These are phyloP conservation scores for Chaetomiaceae sp. DNA, from an alignment of 2,329 filamentous ascomycete genomes.

Conservation along the genomic window DNA sequence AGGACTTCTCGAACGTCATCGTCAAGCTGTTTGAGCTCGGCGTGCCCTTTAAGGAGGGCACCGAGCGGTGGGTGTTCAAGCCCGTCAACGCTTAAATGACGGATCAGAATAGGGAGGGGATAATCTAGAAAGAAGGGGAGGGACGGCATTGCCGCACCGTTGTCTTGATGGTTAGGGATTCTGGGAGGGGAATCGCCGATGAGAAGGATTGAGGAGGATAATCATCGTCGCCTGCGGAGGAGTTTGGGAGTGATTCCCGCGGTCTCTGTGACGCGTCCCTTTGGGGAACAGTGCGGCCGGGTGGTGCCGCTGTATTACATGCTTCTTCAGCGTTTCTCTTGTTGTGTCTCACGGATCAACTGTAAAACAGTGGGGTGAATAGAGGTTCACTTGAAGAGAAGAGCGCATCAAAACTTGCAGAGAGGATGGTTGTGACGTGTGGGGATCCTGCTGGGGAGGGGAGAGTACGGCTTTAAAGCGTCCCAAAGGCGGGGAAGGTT, in stretches of 20 bases:
- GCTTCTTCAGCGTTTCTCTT: constrained; percentile 13
- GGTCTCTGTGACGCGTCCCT: background rate
- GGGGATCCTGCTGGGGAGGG: background rate
- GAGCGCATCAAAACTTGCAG: background rate
- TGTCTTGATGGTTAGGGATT: background rate
- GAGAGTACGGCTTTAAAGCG: too few relatives aligned
- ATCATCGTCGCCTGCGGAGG: constrained; percentile 1
- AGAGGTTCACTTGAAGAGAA: background rate
- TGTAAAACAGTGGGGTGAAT: constrained; percentile 11
- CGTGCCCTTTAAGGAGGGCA: constrained; percentile 73
- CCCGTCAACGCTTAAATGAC: constrained; percentile 35
- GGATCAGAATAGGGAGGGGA: constrained; percentile 3
- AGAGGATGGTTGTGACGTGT: background rate
- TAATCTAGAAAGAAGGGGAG: background rate
- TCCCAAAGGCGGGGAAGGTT: constrained; percentile 1
- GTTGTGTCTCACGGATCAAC: background rate
- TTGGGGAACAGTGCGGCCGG: background rate
- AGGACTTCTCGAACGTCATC: constrained; percentile 78
- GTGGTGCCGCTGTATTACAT: constrained; percentile 8
- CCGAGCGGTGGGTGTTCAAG: constrained; percentile 64
- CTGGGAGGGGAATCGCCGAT: background rate
- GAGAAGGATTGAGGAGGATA: background rate
- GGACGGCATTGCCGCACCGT: background rate
- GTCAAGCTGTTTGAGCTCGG: constrained; percentile 88
- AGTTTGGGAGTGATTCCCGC: background rate